A percentile compares a stretch with the other conserved stretches of the same genome.
Evolutionary conservation across 441 rosid genomes (phyloP).

Genomic region (Populus hybrid): DNA sequence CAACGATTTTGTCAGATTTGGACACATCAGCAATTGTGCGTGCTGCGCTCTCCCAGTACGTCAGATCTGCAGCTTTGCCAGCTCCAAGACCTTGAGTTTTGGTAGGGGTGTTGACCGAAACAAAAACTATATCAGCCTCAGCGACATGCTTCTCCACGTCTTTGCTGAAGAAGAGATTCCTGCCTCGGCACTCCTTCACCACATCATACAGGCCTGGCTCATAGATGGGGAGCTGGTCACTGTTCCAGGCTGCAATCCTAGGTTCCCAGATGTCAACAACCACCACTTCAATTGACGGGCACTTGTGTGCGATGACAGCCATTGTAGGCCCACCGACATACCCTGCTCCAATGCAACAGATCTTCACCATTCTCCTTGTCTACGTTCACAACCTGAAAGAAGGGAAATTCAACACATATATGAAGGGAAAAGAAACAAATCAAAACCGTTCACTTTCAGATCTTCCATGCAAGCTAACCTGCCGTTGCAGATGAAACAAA

Average conservation of each 20-base stretch:
- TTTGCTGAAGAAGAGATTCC: constrained; percentile 79
- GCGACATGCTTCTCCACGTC: constrained; percentile 78
- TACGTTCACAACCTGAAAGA: constrained; percentile 20
- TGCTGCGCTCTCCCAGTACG: constrained; percentile 99
- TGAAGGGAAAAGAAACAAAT: neutral
- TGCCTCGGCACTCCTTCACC: constrained; percentile 78
- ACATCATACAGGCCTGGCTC: constrained; percentile 92
- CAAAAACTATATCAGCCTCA: constrained; percentile 87
- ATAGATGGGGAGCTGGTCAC: constrained; percentile 86
- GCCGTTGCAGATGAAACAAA: neutral
- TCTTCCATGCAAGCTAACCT: neutral
- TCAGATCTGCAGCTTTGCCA: constrained; percentile 93
- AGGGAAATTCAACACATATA: neutral
- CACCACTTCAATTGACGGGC: constrained; percentile 77
- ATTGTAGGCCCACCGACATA: constrained; percentile 94
- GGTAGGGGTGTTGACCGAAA: constrained; percentile 93
- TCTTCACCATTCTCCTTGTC: constrained; percentile 77
- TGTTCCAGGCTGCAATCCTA: constrained; percentile 77
- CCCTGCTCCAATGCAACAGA: constrained; percentile 94
- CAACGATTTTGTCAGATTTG: constrained; percentile 85
- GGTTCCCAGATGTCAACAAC: constrained; percentile 81
- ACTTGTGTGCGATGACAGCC: constrained; percentile 90
- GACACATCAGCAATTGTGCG: constrained; percentile 96
- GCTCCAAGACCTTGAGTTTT: constrained; percentile 95
- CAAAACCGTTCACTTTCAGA: neutral